Evolutionary conservation across 371 early-diverging fungal species (phyloP).

Genomic region (Dinochytrium kinnereticum): DNA sequence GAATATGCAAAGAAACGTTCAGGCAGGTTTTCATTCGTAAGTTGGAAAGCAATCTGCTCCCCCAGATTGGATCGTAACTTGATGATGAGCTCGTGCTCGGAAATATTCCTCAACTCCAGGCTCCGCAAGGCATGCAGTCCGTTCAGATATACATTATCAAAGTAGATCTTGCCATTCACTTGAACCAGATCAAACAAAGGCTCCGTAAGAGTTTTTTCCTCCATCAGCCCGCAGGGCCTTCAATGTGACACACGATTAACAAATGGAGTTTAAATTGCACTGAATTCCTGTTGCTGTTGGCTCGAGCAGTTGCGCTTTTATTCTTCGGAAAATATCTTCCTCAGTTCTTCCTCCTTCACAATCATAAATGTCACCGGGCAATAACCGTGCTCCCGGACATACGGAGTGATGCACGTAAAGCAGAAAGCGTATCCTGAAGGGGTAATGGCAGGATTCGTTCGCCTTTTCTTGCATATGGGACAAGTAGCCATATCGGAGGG

Average conservation of each 20-base stretch:
- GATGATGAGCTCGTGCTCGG: conserved; percentile 62
- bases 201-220: neutral
- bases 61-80: conserved; percentile 84
- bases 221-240: neutral
- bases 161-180: conserved; percentile 38
- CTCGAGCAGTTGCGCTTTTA: neutral
- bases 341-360: conserved; percentile 27
- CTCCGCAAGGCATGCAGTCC: conserved; percentile 80
- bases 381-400: conserved; percentile 35
- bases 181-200: conserved; percentile 43
- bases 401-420: conserved; percentile 48
- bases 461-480: conserved; percentile 71
- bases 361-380: conserved; percentile 42
- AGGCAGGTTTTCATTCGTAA: conserved; percentile 83
- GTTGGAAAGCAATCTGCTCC: conserved; percentile 84
- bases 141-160: conserved; percentile 71
- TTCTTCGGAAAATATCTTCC: conserved; percentile 38
- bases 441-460: conserved; percentile 79
- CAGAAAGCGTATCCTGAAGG: conserved; percentile 53
- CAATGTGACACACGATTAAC: too few relatives aligned
- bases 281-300: neutral
- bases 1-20: conserved; percentile 8
- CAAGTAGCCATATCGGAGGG: conserved; percentile 77
- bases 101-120: conserved; percentile 74
- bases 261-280: neutral